Evolutionary conservation across 495 filamentous ascomycete genomes (phyloP).

Genomic region (Hypoxylon trugodes): DNA sequence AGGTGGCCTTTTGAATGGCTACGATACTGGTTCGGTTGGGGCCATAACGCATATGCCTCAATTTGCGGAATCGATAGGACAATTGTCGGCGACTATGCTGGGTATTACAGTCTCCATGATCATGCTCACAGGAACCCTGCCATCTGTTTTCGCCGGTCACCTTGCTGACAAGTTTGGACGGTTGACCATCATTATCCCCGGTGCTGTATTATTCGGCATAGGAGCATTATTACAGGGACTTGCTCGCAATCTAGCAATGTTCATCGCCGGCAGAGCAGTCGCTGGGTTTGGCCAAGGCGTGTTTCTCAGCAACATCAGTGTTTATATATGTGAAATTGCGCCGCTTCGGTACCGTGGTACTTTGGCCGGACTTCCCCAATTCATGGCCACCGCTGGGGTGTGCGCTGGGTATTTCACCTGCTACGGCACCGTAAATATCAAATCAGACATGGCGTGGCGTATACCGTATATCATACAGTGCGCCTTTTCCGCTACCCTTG

Average conservation of each 20-base stretch:
- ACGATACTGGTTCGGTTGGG: slow-evolving; percentile 72
- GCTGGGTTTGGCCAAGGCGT: slow-evolving; percentile 68
- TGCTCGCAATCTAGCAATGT: slow-evolving; percentile 59
- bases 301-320: slow-evolving; percentile 64
- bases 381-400: slow-evolving; percentile 61
- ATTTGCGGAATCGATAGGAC: slow-evolving; percentile 60
- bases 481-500: slow-evolving; percentile 50
- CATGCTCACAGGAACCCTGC: slow-evolving; percentile 67
- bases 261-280: slow-evolving; percentile 63
- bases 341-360: slow-evolving; percentile 60
- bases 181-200: slow-evolving; percentile 61
- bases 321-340: slow-evolving; percentile 71
- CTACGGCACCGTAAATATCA: slow-evolving; percentile 62
- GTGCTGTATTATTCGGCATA: slow-evolving; percentile 61
- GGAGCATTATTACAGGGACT: slow-evolving; percentile 60
- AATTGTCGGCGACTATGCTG: slow-evolving; percentile 62
- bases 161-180: slow-evolving; percentile 68
- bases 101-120: slow-evolving; percentile 72
- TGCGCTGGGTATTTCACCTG: slow-evolving; percentile 68
- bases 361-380: slow-evolving; percentile 64
- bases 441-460: slow-evolving; percentile 66
- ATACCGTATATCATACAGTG: slow-evolving; percentile 60
- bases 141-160: slow-evolving; percentile 69
- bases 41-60: slow-evolving; percentile 67
- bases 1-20: slow-evolving; percentile 48